A percentile compares a stretch with the other conserved stretches of the same genome.
Evolutionary conservation across 148 eudicot species (phyloP).

Genomic region (Nyssa sinensis): DNA sequence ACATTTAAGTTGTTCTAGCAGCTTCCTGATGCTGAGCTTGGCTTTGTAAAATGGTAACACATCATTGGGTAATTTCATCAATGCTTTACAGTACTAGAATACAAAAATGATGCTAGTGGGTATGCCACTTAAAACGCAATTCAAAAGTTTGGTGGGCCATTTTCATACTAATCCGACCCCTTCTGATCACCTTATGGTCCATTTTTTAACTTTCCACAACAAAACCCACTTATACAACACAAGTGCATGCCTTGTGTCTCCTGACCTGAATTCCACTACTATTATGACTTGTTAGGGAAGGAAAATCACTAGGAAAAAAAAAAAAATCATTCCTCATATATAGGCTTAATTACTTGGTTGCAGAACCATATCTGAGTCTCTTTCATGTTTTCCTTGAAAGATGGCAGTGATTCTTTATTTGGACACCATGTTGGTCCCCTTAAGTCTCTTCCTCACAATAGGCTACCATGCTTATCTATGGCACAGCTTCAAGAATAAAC

Average conservation of each 20-base stretch:
- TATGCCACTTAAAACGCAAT: neutral
- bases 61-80: neutral
- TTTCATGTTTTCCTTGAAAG: neutral
- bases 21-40: neutral
- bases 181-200: neutral
- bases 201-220: neutral
- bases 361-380: neutral
- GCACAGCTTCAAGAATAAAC: conserved; percentile 47
- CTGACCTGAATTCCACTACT: conserved; percentile 13
- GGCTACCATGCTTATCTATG: conserved; percentile 61
- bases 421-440: conserved; percentile 54
- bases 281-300: neutral
- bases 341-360: neutral
- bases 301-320: neutral
- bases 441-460: conserved; percentile 47
- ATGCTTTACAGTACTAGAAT: neutral
- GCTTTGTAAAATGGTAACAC: neutral
- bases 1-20: no score
- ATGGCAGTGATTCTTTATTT: conserved; percentile 31
- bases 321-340: neutral
- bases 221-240: conserved; percentile 5
- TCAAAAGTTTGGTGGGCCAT: neutral
- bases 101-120: neutral
- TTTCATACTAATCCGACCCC: neutral
- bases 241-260: conserved; percentile 10